Conservation (phyloP, 305 asterid species). For the Fraxinus baroniana region DNA sequence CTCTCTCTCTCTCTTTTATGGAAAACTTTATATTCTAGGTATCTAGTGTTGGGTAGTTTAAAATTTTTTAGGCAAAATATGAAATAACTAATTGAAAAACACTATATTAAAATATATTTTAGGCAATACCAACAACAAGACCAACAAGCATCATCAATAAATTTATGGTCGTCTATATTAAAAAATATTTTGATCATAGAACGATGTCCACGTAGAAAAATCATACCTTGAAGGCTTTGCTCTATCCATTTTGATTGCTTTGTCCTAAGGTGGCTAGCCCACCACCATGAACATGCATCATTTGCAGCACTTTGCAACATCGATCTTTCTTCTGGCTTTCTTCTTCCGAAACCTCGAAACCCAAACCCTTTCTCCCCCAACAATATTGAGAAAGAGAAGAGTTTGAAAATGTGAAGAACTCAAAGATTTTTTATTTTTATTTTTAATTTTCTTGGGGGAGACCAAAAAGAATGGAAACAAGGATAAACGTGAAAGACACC, state of each 20-base stretch:
- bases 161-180: background rate
- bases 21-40: no score
- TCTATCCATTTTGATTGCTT: conserved; percentile 73
- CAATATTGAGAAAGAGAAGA: conserved; percentile 27
- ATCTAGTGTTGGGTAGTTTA: no score
- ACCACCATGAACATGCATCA: conserved; percentile 74
- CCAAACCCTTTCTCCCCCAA: conserved; percentile 29
- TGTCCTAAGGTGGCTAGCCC: conserved; percentile 67
- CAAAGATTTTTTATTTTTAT: background rate
- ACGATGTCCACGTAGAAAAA: background rate
- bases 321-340: conserved; percentile 11
- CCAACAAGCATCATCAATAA: background rate
- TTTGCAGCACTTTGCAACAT: conserved; percentile 66
- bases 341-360: conserved; percentile 13
- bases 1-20: background rate
- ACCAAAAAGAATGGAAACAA: conserved; percentile 18
- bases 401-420: conserved; percentile 1
- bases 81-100: background rate
- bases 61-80: background rate
- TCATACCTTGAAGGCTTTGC: conserved; percentile 52
- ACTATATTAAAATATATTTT: no score
- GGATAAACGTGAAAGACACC: conserved; percentile 22
- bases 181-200: background rate
- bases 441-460: conserved; percentile 9
- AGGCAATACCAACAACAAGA: background rate